These are phyloP conservation scores for Debaryomyces singareniensis DNA, from an alignment of 1,139 yeast genomes.

Conservation along the genomic window DNA sequence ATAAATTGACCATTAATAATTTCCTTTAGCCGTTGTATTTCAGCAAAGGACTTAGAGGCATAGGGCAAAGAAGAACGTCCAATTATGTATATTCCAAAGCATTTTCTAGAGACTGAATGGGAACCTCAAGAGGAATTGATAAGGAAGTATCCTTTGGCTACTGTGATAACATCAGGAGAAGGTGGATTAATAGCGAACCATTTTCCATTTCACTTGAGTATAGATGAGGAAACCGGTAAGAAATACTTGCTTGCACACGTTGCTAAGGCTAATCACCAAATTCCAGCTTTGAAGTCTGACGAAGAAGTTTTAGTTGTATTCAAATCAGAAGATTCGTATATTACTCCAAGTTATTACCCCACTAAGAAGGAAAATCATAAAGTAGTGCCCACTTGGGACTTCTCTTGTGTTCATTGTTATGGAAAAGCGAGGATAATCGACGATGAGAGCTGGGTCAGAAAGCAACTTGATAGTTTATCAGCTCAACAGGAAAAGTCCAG, in stretches of 20 bases:
- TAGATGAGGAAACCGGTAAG: constrained; percentile 31
- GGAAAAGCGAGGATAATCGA: constrained; percentile 47
- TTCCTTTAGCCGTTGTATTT: no score
- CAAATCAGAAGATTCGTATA: constrained; percentile 48
- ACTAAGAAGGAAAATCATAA: constrained; percentile 54
- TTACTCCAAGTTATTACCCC: constrained; percentile 58
- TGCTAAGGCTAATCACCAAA: constrained; percentile 50
- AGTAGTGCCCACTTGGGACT: constrained; percentile 71
- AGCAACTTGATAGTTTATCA: constrained; percentile 42
- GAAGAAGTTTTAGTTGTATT: constrained; percentile 46
- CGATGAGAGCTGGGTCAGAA: constrained; percentile 41
- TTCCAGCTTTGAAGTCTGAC: constrained; percentile 35
- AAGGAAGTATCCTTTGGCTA: constrained; percentile 45
- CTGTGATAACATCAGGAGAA: constrained; percentile 38
- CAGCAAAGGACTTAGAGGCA: no score
- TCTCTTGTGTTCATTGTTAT: constrained; percentile 52
- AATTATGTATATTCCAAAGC: constrained; percentile 28
- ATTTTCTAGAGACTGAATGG: constrained; percentile 28
- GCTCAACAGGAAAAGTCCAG: constrained; percentile 31
- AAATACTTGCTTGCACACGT: constrained; percentile 49
- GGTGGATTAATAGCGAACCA: constrained; percentile 49
- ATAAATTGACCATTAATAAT: no score
- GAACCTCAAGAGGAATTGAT: constrained; percentile 38
- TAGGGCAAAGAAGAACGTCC: no score
- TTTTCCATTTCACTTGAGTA: constrained; percentile 46